Evolutionary conservation across 2,329 filamentous ascomycete genomes (phyloP), one percentile per base, ranked within the genome.

Genomic region (Aspergillus terreus): DNA sequence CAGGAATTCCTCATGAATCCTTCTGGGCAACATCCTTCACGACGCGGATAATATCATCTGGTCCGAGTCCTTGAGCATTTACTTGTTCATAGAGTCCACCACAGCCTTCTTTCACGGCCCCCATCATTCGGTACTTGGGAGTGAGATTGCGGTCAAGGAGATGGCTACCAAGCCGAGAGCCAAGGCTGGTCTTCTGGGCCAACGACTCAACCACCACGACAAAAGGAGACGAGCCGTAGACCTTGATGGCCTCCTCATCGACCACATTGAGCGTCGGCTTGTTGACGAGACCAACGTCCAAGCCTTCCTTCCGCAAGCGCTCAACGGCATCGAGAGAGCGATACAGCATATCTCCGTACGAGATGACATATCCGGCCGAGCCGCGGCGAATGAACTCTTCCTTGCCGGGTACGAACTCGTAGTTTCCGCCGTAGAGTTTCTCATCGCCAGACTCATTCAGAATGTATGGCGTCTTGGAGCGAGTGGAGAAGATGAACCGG

Each of bases 261-360:
- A 72, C 67, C 1, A 68, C 55, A 47, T 72, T 73, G 9, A 73
- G 61, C 1, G 70, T 72, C 1, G 68, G 63, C 52, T 73, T 73
- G 61, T 73, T 73, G 52, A 73, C 58, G 27, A 73, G 56, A 47
- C 70, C 70, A 2, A 73, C 59, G 44, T 72, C 68, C 0, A 72
- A 52, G 27, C 70, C 70, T 17, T 68, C 61, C 46, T 64, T 54
- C 19, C 69, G 67, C 25, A 73, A 63, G 21, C 61, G 57, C 57
- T 73, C 70, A 27, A 72, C 69, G 0, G 70, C 70, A 41, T 73
- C 70, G 6, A 73, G 53, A 0, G 70, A 68, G 15, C 70, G 70
- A 59, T 72, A 73, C 38, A 73, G 57, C 70, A 73, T 71, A 48
- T 73, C 70, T 19, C 70, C 70, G 43, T 69, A 72, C 1, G 68